Base-by-base conservation (phyloP, 1,139 yeast species). In the Geotrichum cucujoidarum region DNA sequence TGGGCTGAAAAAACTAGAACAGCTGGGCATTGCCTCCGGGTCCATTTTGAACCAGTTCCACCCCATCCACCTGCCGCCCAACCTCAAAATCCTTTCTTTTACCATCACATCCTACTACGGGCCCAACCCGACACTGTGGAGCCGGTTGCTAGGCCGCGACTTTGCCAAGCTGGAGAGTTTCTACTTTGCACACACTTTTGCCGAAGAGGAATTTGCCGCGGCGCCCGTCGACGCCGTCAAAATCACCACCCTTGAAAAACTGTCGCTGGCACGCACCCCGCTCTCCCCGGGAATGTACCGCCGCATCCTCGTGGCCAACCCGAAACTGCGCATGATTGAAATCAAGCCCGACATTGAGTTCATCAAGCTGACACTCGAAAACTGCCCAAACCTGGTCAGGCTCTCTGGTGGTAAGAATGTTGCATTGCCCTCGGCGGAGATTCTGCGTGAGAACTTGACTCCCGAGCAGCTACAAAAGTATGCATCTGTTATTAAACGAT, bases 31-130 rank as follows among this genome's bases (percentile, higher is more conserved):
- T 21, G 46, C 50, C 22, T 47, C 50, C 14, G 50, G 50, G 7
- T 47, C 50, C 11, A 47, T 47, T 42, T 27, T 47, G 16, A 47
- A 42, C 46, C 34, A 47, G 25, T 47, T 41, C 14, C 50, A 47
- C 24, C 46, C 50, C 11, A 29, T 47, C 21, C 50, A 47, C 25
- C 34, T 47, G 5, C 50, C 50, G 13, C 50, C 50, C 8, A 47
- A 47, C 24, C 40, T 47, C 29, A 47, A 47, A 36, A 47, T 41
- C 22, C 36, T 47, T 20, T 47, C 50, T 13, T 31, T 47, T 18
- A 47, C 50, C 8, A 47, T 47, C 22, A 47, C 50, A 16, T 43
- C 50, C 13, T 47, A 47, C 30, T 47, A 47, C 33, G 50, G 50
- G 3, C 46, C 50, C 13, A 47, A 47, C 22, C 50, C 50, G 13